A percentile compares a stretch with the other conserved stretches of the same genome.
Evolutionary conservation across 2,329 filamentous ascomycete genomes (phyloP).

Genomic region (Endothia cerciana): DNA sequence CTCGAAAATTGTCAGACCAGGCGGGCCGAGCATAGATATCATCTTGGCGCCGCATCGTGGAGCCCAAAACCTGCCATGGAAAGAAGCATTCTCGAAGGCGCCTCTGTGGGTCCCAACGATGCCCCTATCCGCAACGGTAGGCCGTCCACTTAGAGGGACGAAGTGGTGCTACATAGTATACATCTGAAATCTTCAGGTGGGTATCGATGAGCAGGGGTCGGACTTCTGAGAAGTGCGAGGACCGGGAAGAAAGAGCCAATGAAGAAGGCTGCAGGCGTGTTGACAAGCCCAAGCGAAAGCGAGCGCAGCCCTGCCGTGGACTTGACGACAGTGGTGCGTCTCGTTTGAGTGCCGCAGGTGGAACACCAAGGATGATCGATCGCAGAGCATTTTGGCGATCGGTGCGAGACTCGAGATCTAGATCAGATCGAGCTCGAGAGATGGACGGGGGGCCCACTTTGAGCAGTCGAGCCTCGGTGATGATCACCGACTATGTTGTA

Average conservation of each 20-base stretch:
- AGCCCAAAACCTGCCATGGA: background rate
- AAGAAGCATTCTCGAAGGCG: background rate
- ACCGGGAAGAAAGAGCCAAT: conserved; percentile 17
- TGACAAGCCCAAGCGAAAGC: conserved; percentile 20
- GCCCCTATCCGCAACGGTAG: background rate
- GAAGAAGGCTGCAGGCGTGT: background rate
- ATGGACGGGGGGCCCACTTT: background rate
- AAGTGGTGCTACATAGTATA: no score
- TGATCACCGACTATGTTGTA: background rate
- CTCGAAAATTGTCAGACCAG: background rate
- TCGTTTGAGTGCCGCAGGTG: background rate
- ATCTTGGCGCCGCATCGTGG: background rate
- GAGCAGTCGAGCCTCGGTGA: background rate
- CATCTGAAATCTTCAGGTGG: background rate
- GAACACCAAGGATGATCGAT: background rate
- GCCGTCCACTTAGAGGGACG: no score
- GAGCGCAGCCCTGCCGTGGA: background rate
- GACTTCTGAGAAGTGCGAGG: conserved; percentile 18
- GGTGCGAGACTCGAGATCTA: background rate
- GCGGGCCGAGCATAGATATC: conserved; percentile 3
- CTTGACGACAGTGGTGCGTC: background rate
- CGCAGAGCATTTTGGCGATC: background rate
- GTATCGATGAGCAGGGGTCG: conserved; percentile 10
- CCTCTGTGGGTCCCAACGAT: background rate
- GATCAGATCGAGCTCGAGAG: background rate